Evolutionary conservation across 805 yeast genomes (phyloP), one percentile per base, ranked within the genome.

Genomic region (Metschnikowia kofuensis): DNA sequence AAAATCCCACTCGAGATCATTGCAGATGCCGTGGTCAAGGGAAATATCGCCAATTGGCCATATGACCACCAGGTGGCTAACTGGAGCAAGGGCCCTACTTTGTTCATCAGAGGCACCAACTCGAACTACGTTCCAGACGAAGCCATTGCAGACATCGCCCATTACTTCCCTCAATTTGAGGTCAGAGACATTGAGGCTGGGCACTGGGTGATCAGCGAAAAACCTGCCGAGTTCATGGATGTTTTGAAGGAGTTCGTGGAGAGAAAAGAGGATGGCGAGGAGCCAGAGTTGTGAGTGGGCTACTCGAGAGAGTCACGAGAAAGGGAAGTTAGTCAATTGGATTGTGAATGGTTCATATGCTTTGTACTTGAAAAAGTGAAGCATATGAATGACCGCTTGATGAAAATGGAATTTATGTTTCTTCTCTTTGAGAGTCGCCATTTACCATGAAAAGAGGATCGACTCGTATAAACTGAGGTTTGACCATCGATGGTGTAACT

Each of bases 201-300:
- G 1, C 99, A 92, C 66, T 92, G 97, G 96, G 79, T 91, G 13
- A 89, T 89, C 55, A 81, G 89, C 37, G 97, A 92, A 61, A 85
- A 85, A 56, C 96, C 98, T 0, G 58, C 71, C 7, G 95, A 85
- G 60, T 89, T 92, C 54, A 71, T 88, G 26, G 79, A 75, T 3
- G 67, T 70, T 7, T 80, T 87, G 13, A 75, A 73, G 29, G 85
- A 84, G 29, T 91, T 83, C 68, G 74, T 89, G 6, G 82, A 80
- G 48, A 62, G 70, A 43, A 65, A 68, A 44, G 78, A 74, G 52
- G 77, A 74, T 43, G 55, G 53, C 12, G 45, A 42, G 30, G 30
- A 26, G 32, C 42, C 36, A 12, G 26, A 12, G 39, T 36, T 15
- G 35, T 34, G 35, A 34, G 9, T 12, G 12, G 35, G n/a, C 6